Evolutionary conservation across 208 protist species (phyloP), one percentile per base, ranked within the genome.

Genomic region (Wallacemonas sp.): DNA sequence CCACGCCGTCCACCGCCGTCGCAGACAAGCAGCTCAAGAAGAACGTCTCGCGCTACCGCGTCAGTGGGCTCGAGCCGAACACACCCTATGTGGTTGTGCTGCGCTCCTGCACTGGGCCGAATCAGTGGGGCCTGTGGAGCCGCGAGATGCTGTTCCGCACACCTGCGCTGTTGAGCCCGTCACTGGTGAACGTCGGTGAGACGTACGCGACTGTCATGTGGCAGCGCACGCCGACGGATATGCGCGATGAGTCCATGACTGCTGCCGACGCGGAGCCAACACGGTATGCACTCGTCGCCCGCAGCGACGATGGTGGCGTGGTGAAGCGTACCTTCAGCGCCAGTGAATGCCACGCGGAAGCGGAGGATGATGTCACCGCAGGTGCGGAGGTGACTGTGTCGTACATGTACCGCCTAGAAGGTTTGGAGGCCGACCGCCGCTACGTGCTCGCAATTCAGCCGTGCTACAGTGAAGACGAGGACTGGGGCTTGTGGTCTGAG

Each of bases 371-470:
- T n/a, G 39, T 12, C 22, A 41, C 9, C 17, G 41, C 9, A 15
- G 45, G 5, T 30, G 61, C 72, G 54, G 39, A 28, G 63, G 11
- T 36, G 24, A 15, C 63, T 42, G 68, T 75, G 0, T 22, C 56
- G 12, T 68, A 49, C 42, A 19, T 58, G 12, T 96, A 89, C 68
- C 55, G 79, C n/a, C 36, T 94, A 9, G 63, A 82, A 2, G 76
- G 75, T 28, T 82, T 97, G 38, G 58, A 61, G 22, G 82, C 88
- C 0, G 82, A 62, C 34, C 91, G 78, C 28, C 79, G 80, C 63
- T 96, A 97, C 77, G 53, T 86, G n/a, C 72, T 93, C 28, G 88
- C 90, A 28, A 56, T 97, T 61, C 90, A 95, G 74, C 84, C 93
- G 19, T 67, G 80, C 60, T 97, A 96, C 76, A 87, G 82, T 19